Conservation (phyloP, 2,329 filamentous ascomycete genomes). For the Fusarium temperatum region DNA sequence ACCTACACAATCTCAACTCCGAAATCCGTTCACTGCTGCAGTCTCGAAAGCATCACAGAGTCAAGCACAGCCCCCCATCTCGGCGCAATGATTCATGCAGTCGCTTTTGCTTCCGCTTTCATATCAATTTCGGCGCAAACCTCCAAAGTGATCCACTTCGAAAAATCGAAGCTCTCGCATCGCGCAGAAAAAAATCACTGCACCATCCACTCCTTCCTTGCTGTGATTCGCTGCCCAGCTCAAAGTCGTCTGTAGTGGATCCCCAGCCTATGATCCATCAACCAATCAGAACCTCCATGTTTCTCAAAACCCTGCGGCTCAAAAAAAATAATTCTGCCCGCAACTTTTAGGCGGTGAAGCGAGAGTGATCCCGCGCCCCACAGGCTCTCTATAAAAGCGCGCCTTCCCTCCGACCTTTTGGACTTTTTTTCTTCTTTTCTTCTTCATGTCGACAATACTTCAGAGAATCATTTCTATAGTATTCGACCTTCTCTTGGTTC, state of each 20-base stretch:
- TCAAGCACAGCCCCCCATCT: background rate
- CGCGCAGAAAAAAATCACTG: background rate
- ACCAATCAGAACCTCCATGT: background rate
- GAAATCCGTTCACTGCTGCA: background rate
- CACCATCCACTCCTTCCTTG: slow-evolving; percentile 1
- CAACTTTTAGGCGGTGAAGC: slow-evolving; percentile 50
- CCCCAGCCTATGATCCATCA: too few relatives aligned
- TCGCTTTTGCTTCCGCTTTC: background rate
- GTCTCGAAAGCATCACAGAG: background rate
- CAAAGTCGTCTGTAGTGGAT: slow-evolving; percentile 3
- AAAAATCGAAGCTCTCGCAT: background rate
- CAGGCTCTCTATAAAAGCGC: slow-evolving; percentile 28
- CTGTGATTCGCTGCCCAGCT: background rate
- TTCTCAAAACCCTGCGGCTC: background rate
- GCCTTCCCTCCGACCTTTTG: slow-evolving; percentile 33
- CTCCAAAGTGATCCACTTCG: background rate
- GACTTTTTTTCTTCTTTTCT: slow-evolving; percentile 57
- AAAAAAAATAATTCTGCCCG: slow-evolving; percentile 36
- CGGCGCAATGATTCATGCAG: slow-evolving; percentile 17
- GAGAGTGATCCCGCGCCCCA: slow-evolving; percentile 27
- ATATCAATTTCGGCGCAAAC: background rate
- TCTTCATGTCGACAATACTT: slow-evolving; percentile 72
- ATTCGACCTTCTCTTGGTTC: slow-evolving; percentile 91
- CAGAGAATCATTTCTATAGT: slow-evolving; percentile 98
- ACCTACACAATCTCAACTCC: background rate